Conservation (phyloP, 1,139 yeast genomes). For the Kurtzmaniella quercitrusa region DNA sequence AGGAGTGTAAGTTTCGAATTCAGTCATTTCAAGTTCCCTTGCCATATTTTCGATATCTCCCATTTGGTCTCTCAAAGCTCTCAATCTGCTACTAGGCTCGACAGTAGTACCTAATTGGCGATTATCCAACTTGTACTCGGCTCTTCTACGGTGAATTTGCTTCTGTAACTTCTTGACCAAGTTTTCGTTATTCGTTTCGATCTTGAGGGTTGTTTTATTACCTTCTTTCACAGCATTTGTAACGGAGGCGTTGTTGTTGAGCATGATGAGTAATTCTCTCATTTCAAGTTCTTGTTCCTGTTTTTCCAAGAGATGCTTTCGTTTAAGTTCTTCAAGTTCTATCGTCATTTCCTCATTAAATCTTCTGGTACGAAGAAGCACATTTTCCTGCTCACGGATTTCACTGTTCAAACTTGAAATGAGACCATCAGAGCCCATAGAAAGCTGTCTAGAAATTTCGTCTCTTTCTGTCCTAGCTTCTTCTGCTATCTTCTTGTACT, state of each 20-base stretch:
- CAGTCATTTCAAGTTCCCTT: constrained; percentile 80
- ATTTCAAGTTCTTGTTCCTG: constrained; percentile 87
- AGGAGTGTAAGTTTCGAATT: constrained; percentile 50
- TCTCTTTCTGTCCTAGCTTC: constrained; percentile 86
- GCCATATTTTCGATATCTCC: constrained; percentile 83
- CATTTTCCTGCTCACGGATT: constrained; percentile 67
- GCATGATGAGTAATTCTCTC: constrained; percentile 75
- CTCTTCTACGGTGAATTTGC: constrained; percentile 59
- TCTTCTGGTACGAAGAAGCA: constrained; percentile 63
- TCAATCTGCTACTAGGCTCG: constrained; percentile 74
- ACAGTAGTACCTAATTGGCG: constrained; percentile 54
- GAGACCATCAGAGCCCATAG: constrained; percentile 82
- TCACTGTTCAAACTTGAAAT: constrained; percentile 69
- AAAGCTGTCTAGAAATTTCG: constrained; percentile 65
- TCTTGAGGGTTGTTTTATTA: constrained; percentile 36
- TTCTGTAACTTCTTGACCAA: constrained; percentile 50
- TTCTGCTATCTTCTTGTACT: constrained; percentile 62
- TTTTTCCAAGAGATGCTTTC: constrained; percentile 67
- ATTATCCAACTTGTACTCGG: constrained; percentile 56
- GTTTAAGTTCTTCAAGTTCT: constrained; percentile 70
- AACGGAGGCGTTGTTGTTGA: constrained; percentile 39
- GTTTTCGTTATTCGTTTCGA: constrained; percentile 40
- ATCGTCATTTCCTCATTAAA: constrained; percentile 58
- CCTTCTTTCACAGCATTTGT: constrained; percentile 26
- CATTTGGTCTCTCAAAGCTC: constrained; percentile 79